Percentiles rank a stretch among this genome's conserved stretches.
Evolutionary conservation across 1,284 basidiomycete species (phyloP).

Genomic region (Papiliotrema fonsecae): DNA sequence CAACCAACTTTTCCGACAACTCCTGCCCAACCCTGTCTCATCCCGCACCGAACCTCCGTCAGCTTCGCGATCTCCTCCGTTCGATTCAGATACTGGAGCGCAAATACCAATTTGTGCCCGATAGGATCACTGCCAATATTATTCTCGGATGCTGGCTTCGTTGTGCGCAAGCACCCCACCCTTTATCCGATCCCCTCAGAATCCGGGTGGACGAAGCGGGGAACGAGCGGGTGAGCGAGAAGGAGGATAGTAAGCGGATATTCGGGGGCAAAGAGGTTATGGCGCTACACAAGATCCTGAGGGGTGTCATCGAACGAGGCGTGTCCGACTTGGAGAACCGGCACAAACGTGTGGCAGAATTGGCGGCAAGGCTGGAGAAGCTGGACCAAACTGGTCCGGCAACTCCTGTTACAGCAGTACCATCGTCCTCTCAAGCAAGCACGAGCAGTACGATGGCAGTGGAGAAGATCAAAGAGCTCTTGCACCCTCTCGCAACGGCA

Average conservation of each 20-base stretch:
- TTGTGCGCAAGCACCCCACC: conserved; percentile 5
- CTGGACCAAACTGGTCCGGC: no score
- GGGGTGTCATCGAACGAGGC: conserved; percentile 5
- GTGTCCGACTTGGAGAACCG: background rate
- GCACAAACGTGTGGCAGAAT: background rate
- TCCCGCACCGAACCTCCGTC: conserved; percentile 15
- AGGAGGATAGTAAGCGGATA: background rate
- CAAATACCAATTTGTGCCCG: conserved; percentile 33
- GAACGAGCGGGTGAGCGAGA: background rate
- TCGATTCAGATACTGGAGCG: conserved; percentile 26
- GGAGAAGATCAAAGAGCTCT: background rate
- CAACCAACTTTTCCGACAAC: conserved; percentile 1
- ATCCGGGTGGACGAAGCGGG: background rate
- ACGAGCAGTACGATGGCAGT: background rate
- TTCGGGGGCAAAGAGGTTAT: conserved; percentile 9
- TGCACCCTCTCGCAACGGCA: background rate
- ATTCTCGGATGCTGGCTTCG: conserved; percentile 38
- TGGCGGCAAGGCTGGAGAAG: no score
- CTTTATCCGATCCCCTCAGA: background rate
- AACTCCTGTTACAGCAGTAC: no score
- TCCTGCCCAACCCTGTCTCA: background rate
- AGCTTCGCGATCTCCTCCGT: conserved; percentile 26
- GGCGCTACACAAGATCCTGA: conserved; percentile 18
- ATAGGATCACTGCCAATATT: conserved; percentile 39
- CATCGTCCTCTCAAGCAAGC: no score